A percentile compares a stretch with the other conserved stretches of the same genome.
Conservation (phyloP, 768 basidiomycete genomes). For the Crassisporium funariophilum region DNA sequence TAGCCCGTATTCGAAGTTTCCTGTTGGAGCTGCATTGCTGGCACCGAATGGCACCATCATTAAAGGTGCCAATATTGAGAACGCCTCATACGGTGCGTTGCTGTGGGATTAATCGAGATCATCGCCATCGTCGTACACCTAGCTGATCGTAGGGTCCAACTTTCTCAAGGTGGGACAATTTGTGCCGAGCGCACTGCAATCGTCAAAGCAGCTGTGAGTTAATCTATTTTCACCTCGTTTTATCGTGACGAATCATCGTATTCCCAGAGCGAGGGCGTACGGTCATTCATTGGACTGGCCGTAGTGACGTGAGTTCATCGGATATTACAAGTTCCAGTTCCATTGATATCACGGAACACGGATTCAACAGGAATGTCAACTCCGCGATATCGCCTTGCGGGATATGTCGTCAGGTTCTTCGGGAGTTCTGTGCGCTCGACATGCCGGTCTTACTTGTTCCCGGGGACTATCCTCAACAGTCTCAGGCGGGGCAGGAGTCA, state of each 20-base stretch:
- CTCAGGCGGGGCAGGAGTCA: slow-evolving; percentile 32
- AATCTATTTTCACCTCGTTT: background rate
- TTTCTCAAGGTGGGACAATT: slow-evolving; percentile 72
- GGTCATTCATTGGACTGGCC: slow-evolving; percentile 72
- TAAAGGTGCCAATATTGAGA: slow-evolving; percentile 91
- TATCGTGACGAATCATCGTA: background rate
- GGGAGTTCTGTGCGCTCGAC: slow-evolving; percentile 78
- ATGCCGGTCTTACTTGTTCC: slow-evolving; percentile 78
- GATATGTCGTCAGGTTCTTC: slow-evolving; percentile 88
- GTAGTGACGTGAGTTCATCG: slow-evolving; percentile 65
- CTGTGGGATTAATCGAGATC: background rate
- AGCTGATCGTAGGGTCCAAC: background rate
- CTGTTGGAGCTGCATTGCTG: slow-evolving; percentile 88
- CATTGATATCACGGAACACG: background rate
- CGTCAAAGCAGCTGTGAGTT: slow-evolving; percentile 87
- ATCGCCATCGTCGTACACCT: background rate
- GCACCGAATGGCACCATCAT: slow-evolving; percentile 70
- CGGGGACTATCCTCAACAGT: slow-evolving; percentile 52
- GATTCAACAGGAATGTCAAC: slow-evolving; percentile 62
- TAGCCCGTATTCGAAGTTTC: slow-evolving; percentile 87
- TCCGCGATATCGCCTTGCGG: slow-evolving; percentile 84
- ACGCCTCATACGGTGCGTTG: slow-evolving; percentile 83
- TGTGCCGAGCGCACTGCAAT: slow-evolving; percentile 96
- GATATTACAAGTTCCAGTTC: background rate
- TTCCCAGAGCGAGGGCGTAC: slow-evolving; percentile 77